Conservation (phyloP, 345 rosid genomes). For the Brassica juncea region DNA sequence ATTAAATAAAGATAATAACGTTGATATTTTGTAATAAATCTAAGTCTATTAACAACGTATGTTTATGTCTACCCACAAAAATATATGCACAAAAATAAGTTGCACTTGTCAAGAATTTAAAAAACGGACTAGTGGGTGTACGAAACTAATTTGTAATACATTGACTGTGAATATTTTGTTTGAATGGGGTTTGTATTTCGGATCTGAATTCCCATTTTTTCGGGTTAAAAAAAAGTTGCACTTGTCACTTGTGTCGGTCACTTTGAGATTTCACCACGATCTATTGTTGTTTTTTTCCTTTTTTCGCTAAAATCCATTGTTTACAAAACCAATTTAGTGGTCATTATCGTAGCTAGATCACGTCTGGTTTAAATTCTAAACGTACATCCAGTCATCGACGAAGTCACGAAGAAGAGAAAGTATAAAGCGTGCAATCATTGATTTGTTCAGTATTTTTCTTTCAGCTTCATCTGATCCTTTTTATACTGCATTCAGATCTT, state of each 20-base stretch:
- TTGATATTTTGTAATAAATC: background rate
- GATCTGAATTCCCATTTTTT: too few species aligned
- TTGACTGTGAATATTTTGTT: too few species aligned
- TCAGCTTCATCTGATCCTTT: background rate
- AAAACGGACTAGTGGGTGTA: too few species aligned
- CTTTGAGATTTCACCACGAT: background rate
- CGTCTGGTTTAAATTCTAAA: too few species aligned
- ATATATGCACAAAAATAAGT: background rate
- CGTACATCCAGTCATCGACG: too few species aligned
- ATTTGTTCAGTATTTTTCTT: background rate
- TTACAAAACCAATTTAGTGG: too few species aligned
- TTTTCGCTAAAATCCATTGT: too few species aligned
- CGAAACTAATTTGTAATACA: too few species aligned
- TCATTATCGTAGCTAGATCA: too few species aligned
- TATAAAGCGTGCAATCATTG: background rate
- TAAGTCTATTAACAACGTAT: background rate
- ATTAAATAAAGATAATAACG: background rate
- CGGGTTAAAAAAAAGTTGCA: background rate
- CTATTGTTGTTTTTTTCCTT: background rate
- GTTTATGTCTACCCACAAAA: background rate
- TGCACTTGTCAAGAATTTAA: background rate
- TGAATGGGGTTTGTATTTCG: too few species aligned
- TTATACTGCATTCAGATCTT: background rate
- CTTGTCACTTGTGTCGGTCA: background rate
- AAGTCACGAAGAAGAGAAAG: too few species aligned